These are phyloP conservation scores for Apocynum venetum DNA, from an alignment of 257 asterid genomes.

Conservation along the genomic window DNA sequence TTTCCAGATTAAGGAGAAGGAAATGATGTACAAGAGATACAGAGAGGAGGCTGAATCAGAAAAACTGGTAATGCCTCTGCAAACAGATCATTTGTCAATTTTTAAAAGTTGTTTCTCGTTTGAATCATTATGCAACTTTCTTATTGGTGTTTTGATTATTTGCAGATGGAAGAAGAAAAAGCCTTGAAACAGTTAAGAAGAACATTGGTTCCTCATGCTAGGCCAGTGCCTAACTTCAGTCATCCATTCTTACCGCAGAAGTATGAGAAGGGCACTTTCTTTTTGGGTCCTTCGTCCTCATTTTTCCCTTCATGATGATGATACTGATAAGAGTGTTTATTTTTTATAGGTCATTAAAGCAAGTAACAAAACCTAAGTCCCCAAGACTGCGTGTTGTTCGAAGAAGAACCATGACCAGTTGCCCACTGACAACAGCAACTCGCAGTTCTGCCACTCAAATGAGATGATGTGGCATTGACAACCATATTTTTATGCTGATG, in stretches of 20 bases:
- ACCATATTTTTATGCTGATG: not conserved
- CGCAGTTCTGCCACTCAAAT: slow-evolving; percentile 59
- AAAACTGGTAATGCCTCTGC: slow-evolving; percentile 44
- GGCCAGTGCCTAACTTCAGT: slow-evolving; percentile 70
- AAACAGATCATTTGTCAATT: not conserved
- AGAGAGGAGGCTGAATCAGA: slow-evolving; percentile 89
- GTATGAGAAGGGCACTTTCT: slow-evolving; percentile 26
- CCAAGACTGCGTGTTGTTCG: slow-evolving; percentile 58
- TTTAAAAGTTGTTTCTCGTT: not conserved
- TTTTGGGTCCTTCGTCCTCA: not conserved
- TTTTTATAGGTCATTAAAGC: slow-evolving; percentile 56
- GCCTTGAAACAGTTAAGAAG: slow-evolving; percentile 80
- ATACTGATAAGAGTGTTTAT: not conserved
- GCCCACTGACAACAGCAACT: slow-evolving; percentile 26
- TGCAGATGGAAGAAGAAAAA: slow-evolving; percentile 92
- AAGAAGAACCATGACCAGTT: slow-evolving; percentile 37
- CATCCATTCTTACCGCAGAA: slow-evolving; percentile 81
- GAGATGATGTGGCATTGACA: slow-evolving; percentile 38
- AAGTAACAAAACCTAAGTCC: slow-evolving; percentile 66
- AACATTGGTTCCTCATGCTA: slow-evolving; percentile 79
- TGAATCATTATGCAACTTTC: not conserved
- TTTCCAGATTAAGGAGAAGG: slow-evolving; percentile 81
- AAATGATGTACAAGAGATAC: slow-evolving; percentile 66
- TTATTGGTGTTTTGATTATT: not conserved
- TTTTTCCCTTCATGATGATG: not conserved